Conservation (phyloP, 2,329 filamentous ascomycete species). For the Sordariomycetes sp. region DNA sequence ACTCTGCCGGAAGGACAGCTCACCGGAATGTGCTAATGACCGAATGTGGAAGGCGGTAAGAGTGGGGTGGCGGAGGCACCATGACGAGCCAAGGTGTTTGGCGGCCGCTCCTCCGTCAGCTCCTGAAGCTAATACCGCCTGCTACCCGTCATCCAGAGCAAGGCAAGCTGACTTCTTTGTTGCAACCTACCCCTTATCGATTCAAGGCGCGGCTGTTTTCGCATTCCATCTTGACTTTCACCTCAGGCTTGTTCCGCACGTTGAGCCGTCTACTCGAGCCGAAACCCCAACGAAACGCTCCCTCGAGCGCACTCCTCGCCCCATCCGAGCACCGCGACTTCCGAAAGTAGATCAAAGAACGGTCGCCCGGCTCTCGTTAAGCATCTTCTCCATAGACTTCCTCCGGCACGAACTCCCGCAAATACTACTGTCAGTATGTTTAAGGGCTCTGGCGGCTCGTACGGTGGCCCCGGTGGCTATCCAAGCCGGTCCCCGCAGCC, state of each 20-base stretch:
- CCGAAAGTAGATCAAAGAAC: neutral
- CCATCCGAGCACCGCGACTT: neutral
- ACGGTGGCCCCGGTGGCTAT: slow-evolving; percentile 12
- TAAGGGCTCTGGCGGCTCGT: slow-evolving; percentile 1
- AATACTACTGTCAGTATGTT: neutral
- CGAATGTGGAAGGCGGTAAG: neutral
- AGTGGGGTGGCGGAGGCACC: neutral
- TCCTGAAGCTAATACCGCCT: neutral
- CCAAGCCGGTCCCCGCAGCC: neutral
- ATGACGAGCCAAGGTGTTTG: neutral
- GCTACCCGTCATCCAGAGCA: neutral
- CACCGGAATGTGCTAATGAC: neutral
- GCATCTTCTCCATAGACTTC: neutral
- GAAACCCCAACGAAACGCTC: neutral
- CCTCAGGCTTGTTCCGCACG: neutral
- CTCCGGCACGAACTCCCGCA: neutral
- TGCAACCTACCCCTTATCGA: neutral
- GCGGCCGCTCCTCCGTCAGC: neutral
- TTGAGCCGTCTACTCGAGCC: neutral
- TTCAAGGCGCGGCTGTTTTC: neutral
- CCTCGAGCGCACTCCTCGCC: neutral
- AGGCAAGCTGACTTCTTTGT: neutral
- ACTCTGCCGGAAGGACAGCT: neutral
- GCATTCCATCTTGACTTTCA: neutral
- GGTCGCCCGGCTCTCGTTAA: neutral